A percentile compares a stretch with the other conserved stretches of the same genome.
Conservation (phyloP, 768 basidiomycete genomes). For the Mycena crocata region DNA sequence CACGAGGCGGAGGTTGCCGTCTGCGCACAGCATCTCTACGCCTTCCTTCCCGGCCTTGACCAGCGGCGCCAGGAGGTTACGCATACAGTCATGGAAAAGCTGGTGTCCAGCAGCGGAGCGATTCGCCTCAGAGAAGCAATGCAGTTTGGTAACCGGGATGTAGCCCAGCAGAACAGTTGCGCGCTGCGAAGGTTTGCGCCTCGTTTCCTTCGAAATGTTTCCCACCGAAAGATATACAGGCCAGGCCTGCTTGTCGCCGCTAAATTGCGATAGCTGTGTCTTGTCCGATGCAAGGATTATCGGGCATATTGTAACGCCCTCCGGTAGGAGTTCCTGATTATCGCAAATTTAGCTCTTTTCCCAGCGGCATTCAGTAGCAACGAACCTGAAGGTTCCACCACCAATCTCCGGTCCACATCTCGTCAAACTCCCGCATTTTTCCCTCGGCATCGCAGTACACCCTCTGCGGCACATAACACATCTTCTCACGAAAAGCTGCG, state of each 20-base stretch:
- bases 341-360: not conserved
- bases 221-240: conserved; percentile 50
- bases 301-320: conserved; percentile 37
- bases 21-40: conserved; percentile 31
- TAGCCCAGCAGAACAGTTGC: conserved; percentile 48
- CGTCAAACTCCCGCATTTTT: not conserved
- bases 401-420: not conserved
- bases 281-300: conserved; percentile 52
- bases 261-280: conserved; percentile 44
- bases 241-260: conserved; percentile 48
- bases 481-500: conserved; percentile 33
- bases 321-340: conserved; percentile 28
- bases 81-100: conserved; percentile 50
- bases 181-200: conserved; percentile 37
- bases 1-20: conserved; percentile 2
- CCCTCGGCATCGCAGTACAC: conserved; percentile 23
- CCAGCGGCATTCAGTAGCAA: too few relatives aligned
- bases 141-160: conserved; percentile 45
- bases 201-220: conserved; percentile 42
- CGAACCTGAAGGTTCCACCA: conserved; percentile 44
- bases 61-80: conserved; percentile 40
- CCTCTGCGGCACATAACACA: conserved; percentile 41
- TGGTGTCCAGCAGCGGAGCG: conserved; percentile 37
- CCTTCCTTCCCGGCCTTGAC: conserved; percentile 21
- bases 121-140: conserved; percentile 33